phyloP scores from a whole-genome alignment of 768 basidiomycete species.

The Pisolithus orientalis region DNA sequence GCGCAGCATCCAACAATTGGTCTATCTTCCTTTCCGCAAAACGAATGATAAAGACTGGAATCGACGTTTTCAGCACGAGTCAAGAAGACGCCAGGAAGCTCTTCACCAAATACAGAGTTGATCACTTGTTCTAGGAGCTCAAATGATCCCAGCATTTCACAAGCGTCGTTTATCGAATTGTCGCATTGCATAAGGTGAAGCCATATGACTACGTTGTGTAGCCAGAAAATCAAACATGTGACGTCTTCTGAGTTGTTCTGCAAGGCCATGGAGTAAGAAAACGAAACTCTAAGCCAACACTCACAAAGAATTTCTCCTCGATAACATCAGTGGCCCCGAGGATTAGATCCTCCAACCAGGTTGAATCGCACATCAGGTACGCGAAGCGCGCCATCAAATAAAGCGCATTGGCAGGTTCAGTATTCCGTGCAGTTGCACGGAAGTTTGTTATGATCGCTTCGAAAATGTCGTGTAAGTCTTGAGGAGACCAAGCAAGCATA shows the following conservation, averaged over 20 bases:
- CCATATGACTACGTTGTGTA: slow-evolving; percentile 87
- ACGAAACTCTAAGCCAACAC: slow-evolving; percentile 25
- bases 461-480: slow-evolving; percentile 70
- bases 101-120: slow-evolving; percentile 87
- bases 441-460: slow-evolving; percentile 77
- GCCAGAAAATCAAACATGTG: slow-evolving; percentile 86
- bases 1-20: slow-evolving; percentile 68
- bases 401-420: slow-evolving; percentile 85
- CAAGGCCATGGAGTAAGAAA: slow-evolving; percentile 10
- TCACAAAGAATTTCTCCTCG: slow-evolving; percentile 87
- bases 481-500: slow-evolving; percentile 92
- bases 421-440: slow-evolving; percentile 61
- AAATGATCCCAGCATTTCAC: slow-evolving; percentile 80
- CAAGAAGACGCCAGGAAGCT: neutral
- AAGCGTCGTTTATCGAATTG: slow-evolving; percentile 67
- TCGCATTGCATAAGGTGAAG: slow-evolving; percentile 89
- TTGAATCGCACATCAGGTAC: slow-evolving; percentile 82
- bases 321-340: slow-evolving; percentile 88
- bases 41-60: slow-evolving; percentile 87
- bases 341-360: slow-evolving; percentile 90
- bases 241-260: slow-evolving; percentile 83
- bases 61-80: slow-evolving; percentile 3
- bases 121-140: slow-evolving; percentile 86
- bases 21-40: slow-evolving; percentile 88
- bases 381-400: slow-evolving; percentile 93